phyloP scores from a whole-genome alignment of 345 rosid genomes.

The Clausena lansium region DNA sequence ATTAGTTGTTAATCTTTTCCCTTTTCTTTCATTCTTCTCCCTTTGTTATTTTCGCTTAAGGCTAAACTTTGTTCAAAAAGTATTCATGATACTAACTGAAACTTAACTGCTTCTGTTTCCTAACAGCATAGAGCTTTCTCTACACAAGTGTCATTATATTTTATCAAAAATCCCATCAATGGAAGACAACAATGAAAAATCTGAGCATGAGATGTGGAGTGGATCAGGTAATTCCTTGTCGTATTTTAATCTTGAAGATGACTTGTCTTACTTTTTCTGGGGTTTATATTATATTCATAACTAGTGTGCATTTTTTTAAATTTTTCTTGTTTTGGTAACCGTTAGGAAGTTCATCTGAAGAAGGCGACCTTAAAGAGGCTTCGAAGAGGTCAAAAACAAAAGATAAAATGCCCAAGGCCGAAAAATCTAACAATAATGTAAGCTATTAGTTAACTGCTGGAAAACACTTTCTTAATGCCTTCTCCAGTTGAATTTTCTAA shows the following conservation, averaged over 20 bases:
- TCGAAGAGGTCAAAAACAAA: conserved; percentile 23
- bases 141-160: conserved; percentile 52
- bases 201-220: conserved; percentile 77
- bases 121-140: conserved; percentile 52
- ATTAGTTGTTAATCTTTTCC: background rate
- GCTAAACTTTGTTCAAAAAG: background rate
- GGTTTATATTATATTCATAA: background rate
- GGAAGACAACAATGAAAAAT: conserved; percentile 38
- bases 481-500: background rate
- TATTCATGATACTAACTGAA: background rate
- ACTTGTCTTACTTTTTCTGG: background rate
- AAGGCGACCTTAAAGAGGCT: conserved; percentile 17
- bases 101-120: background rate
- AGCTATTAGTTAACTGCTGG: conserved; percentile 22
- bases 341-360: conserved; percentile 25
- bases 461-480: background rate
- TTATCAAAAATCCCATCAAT: conserved; percentile 55
- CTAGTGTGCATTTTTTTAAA: background rate
- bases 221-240: conserved; percentile 55
- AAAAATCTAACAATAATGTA: conserved; percentile 42
- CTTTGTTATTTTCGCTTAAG: background rate
- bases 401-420: conserved; percentile 35
- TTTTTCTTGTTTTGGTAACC: background rate
- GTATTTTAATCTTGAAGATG: background rate
- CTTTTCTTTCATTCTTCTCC: background rate